A percentile compares a stretch with the other conserved stretches of the same genome.
phyloP scores from a whole-genome alignment of 805 yeast species.

The Wickerhamiella slavikovae region DNA sequence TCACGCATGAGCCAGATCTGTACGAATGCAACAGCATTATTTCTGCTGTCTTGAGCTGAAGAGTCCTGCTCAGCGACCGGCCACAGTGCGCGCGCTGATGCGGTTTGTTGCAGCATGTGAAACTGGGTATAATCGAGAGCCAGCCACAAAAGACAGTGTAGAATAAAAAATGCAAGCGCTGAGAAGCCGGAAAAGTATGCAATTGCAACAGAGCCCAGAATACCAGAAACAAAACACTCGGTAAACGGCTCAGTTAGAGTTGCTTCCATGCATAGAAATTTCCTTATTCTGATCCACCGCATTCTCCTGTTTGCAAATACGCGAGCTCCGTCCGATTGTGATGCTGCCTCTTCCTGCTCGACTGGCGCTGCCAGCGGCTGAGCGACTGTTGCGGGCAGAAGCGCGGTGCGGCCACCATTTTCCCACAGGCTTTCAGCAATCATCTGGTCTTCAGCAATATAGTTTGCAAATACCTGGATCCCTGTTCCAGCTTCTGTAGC shows the following conservation, averaged over 20 bases:
- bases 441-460: conserved; percentile 86
- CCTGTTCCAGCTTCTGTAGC: conserved; percentile 20
- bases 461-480: conserved; percentile 49
- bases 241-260: conserved; percentile 76
- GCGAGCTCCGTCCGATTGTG: no score
- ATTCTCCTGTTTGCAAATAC: no score
- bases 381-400: conserved; percentile 58
- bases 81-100: conserved; percentile 11
- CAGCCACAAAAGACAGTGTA: conserved; percentile 46
- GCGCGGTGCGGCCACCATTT: conserved; percentile 49
- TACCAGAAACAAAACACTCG: conserved; percentile 48
- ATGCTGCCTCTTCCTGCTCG: no score
- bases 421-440: conserved; percentile 75
- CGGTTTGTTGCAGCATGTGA: conserved; percentile 20
- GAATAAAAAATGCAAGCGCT: conserved; percentile 18
- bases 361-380: conserved; percentile 68
- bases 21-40: conserved; percentile 6
- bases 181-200: conserved; percentile 25
- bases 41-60: neutral
- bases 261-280: conserved; percentile 72
- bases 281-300: conserved; percentile 72
- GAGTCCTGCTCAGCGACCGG: no score
- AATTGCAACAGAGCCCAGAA: conserved; percentile 32
- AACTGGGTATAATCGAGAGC: conserved; percentile 41
- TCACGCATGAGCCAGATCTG: conserved; percentile 50